Evolutionary conservation across 495 filamentous ascomycete species (phyloP), one percentile per base, ranked within the genome.

Genomic region (Hyaloscypha finlandica): DNA sequence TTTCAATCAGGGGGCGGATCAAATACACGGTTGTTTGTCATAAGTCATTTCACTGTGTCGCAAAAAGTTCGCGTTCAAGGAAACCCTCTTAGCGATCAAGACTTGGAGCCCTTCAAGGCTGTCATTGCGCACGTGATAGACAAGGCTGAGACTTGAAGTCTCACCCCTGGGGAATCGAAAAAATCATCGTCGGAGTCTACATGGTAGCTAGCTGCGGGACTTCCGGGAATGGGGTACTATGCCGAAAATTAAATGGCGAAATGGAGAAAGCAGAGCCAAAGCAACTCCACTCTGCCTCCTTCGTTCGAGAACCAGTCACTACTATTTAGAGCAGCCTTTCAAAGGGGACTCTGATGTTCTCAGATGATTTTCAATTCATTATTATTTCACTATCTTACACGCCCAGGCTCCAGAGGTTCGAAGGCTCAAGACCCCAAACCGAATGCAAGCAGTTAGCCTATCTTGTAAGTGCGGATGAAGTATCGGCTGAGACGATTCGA

Each of bases 401-500:
- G 16, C 31, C 19, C 29, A 59, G n/a, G 25, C 8, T 11, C 22
- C 22, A 53, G 8, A 53, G 51, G 1, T n/a, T 53, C 22, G 51
- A 29, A 20, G 6, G 19, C 20, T 22, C 19, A 61, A 33, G 16
- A 9, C 19, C 33, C 9, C 29, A 48, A 32, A 37, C 19, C 25
- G 25, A 31, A 61, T 20, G 48, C 48, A 11, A 61, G 20, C 45
- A 25, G 29, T 60, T n/a, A 32, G 33, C 32, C 58, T 61, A 33
- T 61, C 61, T 33, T 14, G 65, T 67, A 67, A 67, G 65, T 57
- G 57, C 58, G 61, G 57, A 22, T 42, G 19, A 8, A 45, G 29
- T 25, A 48, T 42, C 65, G 45, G 39, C 45, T 42, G 42, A 33
- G 35, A 30, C 12, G 59, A 5, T 20, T 22, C 14, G 19, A n/a